Percentiles rank a stretch among this genome's conserved stretches.
These are phyloP conservation scores for Magnolia kwangsiensis DNA, from an alignment of 164 flowering plant genomes.

Conservation along the genomic window DNA sequence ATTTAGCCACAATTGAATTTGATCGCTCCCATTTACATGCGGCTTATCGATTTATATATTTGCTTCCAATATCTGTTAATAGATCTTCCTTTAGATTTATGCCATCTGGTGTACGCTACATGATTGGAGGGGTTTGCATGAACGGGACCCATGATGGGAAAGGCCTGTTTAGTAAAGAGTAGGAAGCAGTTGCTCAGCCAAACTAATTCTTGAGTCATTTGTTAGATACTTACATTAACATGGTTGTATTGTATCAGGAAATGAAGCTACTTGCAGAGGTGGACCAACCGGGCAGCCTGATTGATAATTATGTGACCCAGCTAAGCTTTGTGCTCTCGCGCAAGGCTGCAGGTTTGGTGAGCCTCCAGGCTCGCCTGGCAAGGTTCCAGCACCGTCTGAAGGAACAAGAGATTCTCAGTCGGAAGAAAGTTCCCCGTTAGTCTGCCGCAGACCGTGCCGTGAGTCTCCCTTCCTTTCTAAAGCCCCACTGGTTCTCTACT, in stretches of 20 bases:
- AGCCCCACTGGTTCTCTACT: not conserved
- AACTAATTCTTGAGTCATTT: not conserved
- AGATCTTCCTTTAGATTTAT: too few relatives aligned
- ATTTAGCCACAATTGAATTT: too few relatives aligned
- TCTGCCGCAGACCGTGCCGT: not conserved
- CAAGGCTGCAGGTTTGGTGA: constrained; percentile 88
- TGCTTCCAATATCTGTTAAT: too few relatives aligned
- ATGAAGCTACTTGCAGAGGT: constrained; percentile 96
- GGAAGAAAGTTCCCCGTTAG: constrained; percentile 74
- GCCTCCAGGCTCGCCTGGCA: constrained; percentile 96
- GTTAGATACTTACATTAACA: not conserved
- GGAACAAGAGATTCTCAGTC: constrained; percentile 93
- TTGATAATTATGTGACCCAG: constrained; percentile 89
- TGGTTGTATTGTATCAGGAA: constrained; percentile 45
- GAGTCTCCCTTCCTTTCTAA: not conserved
- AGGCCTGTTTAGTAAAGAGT: not conserved
- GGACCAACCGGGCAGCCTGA: constrained; percentile 92
- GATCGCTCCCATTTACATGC: too few relatives aligned
- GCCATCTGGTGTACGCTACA: too few relatives aligned
- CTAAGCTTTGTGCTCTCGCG: constrained; percentile 90
- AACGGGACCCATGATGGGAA: not conserved
- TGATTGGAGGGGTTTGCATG: too few relatives aligned
- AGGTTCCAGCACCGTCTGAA: constrained; percentile 93
- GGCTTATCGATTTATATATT: too few relatives aligned
- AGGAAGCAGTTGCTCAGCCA: not conserved